Conservation (phyloP, 495 filamentous ascomycete genomes). For the Aspergillus nidulans region DNA sequence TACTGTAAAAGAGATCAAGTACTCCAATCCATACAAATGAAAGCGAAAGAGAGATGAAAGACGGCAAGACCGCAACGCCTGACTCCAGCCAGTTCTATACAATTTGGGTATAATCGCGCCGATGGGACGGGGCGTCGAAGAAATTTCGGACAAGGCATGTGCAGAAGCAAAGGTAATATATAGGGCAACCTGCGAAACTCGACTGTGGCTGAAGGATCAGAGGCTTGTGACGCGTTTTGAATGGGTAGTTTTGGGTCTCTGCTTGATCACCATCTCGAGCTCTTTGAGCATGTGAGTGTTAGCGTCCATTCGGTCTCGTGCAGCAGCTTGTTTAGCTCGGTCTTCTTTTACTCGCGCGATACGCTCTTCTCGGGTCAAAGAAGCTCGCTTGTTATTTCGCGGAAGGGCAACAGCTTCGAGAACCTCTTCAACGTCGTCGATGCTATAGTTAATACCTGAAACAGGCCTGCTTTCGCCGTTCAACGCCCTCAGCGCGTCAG, state of each 20-base stretch:
- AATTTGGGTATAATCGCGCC: slow-evolving; percentile 37
- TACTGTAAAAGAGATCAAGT: slow-evolving; percentile 1
- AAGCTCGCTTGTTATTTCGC: slow-evolving; percentile 59
- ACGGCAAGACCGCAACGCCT: slow-evolving; percentile 25
- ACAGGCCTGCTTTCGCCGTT: slow-evolving; percentile 55
- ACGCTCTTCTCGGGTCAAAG: slow-evolving; percentile 80
- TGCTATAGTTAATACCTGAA: slow-evolving; percentile 25
- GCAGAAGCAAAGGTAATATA: slow-evolving; percentile 7
- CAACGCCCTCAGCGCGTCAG: slow-evolving; percentile 70
- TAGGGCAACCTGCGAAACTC: neutral
- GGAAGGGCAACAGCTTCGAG: slow-evolving; percentile 87
- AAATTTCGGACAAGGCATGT: slow-evolving; percentile 5
- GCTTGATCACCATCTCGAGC: slow-evolving; percentile 81
- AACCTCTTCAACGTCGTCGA: slow-evolving; percentile 69
- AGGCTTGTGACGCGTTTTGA: slow-evolving; percentile 50
- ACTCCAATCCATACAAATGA: neutral
- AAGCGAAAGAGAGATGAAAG: slow-evolving; percentile 5
- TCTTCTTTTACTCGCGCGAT: slow-evolving; percentile 88
- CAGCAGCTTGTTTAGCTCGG: slow-evolving; percentile 60
- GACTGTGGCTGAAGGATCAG: slow-evolving; percentile 19
- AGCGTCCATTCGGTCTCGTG: slow-evolving; percentile 68
- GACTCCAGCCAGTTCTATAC: slow-evolving; percentile 37
- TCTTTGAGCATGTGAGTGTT: slow-evolving; percentile 87
- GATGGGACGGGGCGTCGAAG: slow-evolving; percentile 5
- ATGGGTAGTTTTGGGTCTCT: slow-evolving; percentile 49